These are phyloP conservation scores for Ustilago tritici DNA, from an alignment of 1,284 basidiomycete genomes.

Conservation along the genomic window DNA sequence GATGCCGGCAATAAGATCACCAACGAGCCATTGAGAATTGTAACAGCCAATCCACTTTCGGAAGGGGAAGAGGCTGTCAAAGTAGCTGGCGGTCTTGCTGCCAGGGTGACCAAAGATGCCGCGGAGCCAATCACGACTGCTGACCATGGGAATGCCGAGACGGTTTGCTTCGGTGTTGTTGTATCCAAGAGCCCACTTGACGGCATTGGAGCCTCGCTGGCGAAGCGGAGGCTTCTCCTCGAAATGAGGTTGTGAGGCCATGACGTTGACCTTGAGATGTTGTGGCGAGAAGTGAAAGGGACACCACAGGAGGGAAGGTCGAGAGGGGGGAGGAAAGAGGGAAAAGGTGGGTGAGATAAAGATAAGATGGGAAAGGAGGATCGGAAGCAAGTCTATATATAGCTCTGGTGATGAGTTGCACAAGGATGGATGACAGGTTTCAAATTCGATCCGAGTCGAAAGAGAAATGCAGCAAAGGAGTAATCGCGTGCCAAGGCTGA, in stretches of 20 bases:
- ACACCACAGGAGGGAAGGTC: constrained; percentile 1
- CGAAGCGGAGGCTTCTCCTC: constrained; percentile 29
- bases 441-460: constrained; percentile 5
- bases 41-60: constrained; percentile 69
- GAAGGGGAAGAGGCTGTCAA: constrained; percentile 68
- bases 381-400: constrained; percentile 33
- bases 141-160: constrained; percentile 66
- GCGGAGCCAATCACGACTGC: constrained; percentile 58
- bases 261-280: constrained; percentile 5
- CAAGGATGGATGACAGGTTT: background rate
- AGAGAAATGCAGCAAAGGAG: background rate
- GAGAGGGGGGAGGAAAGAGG: background rate
- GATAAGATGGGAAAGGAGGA: background rate
- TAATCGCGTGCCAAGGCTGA: constrained; percentile 20
- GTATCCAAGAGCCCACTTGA: constrained; percentile 59
- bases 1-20: constrained; percentile 70
- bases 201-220: constrained; percentile 28
- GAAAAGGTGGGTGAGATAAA: background rate
- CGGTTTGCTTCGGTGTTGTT: constrained; percentile 65
- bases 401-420: background rate
- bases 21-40: constrained; percentile 68
- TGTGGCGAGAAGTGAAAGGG: constrained; percentile 13
- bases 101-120: constrained; percentile 53
- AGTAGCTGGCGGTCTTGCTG: constrained; percentile 51
- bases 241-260: constrained; percentile 25